A percentile compares a stretch with the other conserved stretches of the same genome.
These are phyloP conservation scores for Bimuria novae-zelandiae DNA, from an alignment of 2,329 filamentous ascomycete species.

Conservation along the genomic window DNA sequence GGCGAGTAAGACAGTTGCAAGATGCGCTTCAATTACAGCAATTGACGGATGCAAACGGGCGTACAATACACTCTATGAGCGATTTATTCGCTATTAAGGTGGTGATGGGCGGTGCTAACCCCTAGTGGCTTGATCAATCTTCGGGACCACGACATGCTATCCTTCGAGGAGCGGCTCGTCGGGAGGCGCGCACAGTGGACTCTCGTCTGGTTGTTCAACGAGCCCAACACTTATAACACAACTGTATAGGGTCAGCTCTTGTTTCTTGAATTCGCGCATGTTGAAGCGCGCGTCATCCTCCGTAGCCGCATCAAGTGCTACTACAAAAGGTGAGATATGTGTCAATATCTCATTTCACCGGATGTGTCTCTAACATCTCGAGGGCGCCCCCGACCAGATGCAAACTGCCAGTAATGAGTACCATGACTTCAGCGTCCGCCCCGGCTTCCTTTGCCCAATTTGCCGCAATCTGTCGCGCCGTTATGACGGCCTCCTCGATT, in stretches of 20 bases:
- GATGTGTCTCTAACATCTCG: conserved; percentile 65
- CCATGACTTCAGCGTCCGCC: conserved; percentile 57
- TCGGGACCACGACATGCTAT: too few species aligned
- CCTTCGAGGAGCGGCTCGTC: too few species aligned
- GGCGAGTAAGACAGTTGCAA: too few species aligned
- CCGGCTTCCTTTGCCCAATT: conserved; percentile 29
- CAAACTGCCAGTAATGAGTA: conserved; percentile 80
- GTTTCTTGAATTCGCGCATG: conserved; percentile 13
- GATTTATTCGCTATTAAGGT: too few species aligned
- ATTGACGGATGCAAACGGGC: too few species aligned
- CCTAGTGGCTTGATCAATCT: too few species aligned
- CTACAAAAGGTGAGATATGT: conserved; percentile 22
- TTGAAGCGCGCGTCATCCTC: conserved; percentile 22
- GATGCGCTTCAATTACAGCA: too few species aligned
- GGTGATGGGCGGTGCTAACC: too few species aligned
- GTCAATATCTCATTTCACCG: conserved; percentile 11
- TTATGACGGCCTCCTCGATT: conserved; percentile 70
- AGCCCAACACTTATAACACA: too few species aligned
- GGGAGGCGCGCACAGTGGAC: too few species aligned
- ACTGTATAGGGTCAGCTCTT: not conserved
- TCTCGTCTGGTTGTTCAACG: too few species aligned
- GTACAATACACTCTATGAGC: too few species aligned
- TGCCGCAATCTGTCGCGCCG: conserved; percentile 53
- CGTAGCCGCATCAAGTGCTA: not conserved
- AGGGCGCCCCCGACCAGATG: conserved; percentile 82